Percentiles rank a stretch among this genome's conserved stretches.
These are phyloP conservation scores for Dunaliella sp. DNA, from an alignment of 139 green algal genomes.

Conservation along the genomic window DNA sequence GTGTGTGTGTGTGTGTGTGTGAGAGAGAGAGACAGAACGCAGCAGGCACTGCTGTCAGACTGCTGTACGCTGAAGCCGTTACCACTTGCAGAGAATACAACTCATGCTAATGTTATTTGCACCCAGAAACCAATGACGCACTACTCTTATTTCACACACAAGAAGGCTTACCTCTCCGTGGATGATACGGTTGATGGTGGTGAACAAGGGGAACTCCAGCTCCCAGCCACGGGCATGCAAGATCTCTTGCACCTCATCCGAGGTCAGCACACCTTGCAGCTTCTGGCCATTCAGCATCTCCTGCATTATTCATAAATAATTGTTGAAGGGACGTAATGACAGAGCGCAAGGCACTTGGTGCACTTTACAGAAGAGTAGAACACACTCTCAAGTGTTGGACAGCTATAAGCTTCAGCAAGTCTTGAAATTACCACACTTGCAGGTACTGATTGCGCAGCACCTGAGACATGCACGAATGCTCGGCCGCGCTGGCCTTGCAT, in stretches of 20 bases:
- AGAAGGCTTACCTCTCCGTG: slow-evolving; percentile 35
- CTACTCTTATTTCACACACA: too few species aligned
- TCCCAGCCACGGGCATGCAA: slow-evolving; percentile 54
- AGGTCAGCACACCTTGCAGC: slow-evolving; percentile 77
- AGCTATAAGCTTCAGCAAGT: too few species aligned
- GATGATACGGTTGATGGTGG: slow-evolving; percentile 68
- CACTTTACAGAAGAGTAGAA: background rate
- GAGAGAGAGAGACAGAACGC: background rate
- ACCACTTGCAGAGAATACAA: too few species aligned
- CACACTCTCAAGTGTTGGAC: background rate
- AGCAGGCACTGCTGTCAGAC: too few species aligned
- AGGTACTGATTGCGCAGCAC: too few species aligned
- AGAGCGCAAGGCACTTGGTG: background rate
- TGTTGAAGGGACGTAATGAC: background rate
- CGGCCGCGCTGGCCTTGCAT: too few species aligned
- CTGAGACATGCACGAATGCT: too few species aligned
- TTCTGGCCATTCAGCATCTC: slow-evolving; percentile 75
- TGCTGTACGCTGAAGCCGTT: too few species aligned
- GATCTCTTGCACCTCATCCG: slow-evolving; percentile 72
- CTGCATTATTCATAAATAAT: background rate
- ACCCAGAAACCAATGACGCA: too few species aligned
- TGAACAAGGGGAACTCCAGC: slow-evolving; percentile 70
- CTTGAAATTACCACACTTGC: too few species aligned
- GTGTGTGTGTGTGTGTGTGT: background rate
- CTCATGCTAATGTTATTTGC: too few species aligned